Base-by-base conservation (phyloP, 768 basidiomycete genomes). In the Saitozyma podzolica region DNA sequence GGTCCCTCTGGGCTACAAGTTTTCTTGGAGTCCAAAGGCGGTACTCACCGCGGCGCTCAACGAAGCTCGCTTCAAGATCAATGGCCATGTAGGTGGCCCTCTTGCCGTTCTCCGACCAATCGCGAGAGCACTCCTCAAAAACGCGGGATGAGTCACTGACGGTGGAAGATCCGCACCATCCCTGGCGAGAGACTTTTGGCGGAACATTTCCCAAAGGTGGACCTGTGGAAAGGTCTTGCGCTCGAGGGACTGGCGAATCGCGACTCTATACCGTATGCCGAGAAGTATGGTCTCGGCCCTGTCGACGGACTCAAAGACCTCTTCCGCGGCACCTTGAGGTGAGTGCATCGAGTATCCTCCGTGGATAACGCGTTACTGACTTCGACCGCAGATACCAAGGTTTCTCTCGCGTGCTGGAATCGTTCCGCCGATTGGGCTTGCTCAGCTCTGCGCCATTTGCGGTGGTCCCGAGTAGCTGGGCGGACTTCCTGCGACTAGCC, bases 1-100 rank as follows among this genome's bases (percentile, higher is more conserved):
- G 29, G 29, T 88, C 14, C 91, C 92, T 1, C 80, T 94, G 9
- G 84, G 88, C n/a, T 93, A 95, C 73, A 95, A 93, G 74, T 92
- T 92, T 74, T 91, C 91, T 67, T 97, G 94, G 94, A 89, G 87
- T 54, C 92, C 94, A 0, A 83, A 87, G 61, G 93, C 91, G 6
- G 92, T 95, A 8, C 80, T 97, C 45, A 85, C 83, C 14, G 94
- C 92, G 2, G 89, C 90, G 0, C 77, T 87, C 60, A 91, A 94
- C 66, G 76, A 81, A 0, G 92, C 94, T 1, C 75, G 72, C 45
- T 96, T 86, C 78, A 84, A 84, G 70, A 80, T 92, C 29, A 67
- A 81, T 40, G 82, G 82, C 7, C 72, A 85, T 79, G 89, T 88
- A 66, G n/a, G 83, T 77, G 62, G 13, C 8, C 58, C 60, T 62